Conservation (phyloP, 2,329 filamentous ascomycete species). For the Emmonsia crescens region DNA sequence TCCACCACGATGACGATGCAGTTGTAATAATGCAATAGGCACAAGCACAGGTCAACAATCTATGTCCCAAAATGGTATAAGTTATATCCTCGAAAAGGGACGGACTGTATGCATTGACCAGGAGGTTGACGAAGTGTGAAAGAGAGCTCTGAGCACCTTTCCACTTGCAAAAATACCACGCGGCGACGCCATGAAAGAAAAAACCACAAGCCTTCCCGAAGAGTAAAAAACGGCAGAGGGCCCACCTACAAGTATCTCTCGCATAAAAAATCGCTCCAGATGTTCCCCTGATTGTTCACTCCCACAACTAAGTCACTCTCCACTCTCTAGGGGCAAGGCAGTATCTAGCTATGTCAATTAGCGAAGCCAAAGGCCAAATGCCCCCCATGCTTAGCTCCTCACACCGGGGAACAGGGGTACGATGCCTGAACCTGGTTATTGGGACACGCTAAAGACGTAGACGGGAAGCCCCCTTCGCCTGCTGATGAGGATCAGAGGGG, state of each 20-base stretch:
- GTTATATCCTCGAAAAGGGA: neutral
- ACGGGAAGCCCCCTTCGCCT: neutral
- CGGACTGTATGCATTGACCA: neutral
- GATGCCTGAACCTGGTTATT: slow-evolving; percentile 2
- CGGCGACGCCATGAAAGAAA: neutral
- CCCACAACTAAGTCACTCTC: neutral
- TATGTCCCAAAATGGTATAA: neutral
- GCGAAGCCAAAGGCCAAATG: neutral
- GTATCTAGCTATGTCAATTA: neutral
- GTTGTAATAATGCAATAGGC: neutral
- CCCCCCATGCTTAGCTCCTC: neutral
- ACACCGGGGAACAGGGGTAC: neutral
- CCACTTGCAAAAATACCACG: neutral
- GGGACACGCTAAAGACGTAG: neutral
- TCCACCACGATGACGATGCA: neutral
- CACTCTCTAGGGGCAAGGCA: neutral
- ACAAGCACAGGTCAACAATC: neutral
- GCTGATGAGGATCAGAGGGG: neutral
- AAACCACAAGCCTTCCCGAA: too few relatives aligned
- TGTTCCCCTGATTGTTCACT: neutral
- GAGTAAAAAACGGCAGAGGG: too few relatives aligned
- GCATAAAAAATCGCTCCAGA: too few relatives aligned
- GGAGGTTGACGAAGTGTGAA: neutral
- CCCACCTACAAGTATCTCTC: too few relatives aligned
- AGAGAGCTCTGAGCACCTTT: neutral